These are phyloP conservation scores for Akebia trifoliata DNA, from an alignment of 164 flowering plant species.

Conservation along the genomic window DNA sequence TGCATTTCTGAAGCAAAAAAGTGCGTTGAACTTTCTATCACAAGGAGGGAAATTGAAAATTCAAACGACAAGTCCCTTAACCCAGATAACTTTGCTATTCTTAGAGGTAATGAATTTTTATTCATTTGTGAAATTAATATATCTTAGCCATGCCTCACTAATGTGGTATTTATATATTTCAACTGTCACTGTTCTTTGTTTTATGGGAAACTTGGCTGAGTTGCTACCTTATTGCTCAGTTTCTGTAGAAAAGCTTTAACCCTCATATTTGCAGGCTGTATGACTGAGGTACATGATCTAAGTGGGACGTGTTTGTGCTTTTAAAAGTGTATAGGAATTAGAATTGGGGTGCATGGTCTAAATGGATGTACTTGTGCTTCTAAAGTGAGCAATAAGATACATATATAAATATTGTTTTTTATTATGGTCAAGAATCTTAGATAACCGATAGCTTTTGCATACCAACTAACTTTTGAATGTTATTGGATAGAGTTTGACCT, in stretches of 20 bases:
- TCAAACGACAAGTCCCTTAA: slow-evolving; percentile 57
- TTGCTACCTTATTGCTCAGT: neutral
- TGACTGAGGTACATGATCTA: neutral
- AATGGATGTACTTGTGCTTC: neutral
- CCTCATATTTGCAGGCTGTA: neutral
- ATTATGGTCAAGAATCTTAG: neutral
- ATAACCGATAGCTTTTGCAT: neutral
- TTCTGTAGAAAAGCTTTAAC: neutral
- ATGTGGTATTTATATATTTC: neutral
- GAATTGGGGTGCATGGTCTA: neutral
- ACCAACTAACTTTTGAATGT: neutral
- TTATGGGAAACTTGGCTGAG: neutral
- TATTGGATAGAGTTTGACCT: neutral
- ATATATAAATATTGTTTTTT: neutral
- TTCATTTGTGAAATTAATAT: neutral
- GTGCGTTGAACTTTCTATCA: slow-evolving; percentile 57
- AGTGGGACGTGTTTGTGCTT: neutral
- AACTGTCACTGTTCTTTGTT: neutral
- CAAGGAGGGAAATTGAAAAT: slow-evolving; percentile 46
- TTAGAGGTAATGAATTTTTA: slow-evolving; percentile 49
- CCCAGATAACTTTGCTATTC: slow-evolving; percentile 83
- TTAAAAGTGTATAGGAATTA: neutral
- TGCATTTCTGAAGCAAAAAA: slow-evolving; percentile 87
- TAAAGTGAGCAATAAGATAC: neutral
- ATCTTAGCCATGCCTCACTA: neutral